phyloP scores from a whole-genome alignment of 495 filamentous ascomycete genomes.

The Stereocaulon alpinum region DNA sequence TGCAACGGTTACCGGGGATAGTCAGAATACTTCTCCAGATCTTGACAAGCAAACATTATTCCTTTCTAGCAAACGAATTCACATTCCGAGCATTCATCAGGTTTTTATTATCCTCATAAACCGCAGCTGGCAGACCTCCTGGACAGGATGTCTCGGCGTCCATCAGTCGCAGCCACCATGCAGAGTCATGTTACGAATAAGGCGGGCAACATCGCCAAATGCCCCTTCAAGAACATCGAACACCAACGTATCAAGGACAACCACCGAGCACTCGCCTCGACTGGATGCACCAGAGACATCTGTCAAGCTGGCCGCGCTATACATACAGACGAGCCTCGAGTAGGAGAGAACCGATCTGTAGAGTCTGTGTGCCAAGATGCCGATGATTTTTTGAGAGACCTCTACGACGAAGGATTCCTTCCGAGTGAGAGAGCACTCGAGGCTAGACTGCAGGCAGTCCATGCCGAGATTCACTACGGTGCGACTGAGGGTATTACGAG shows the following conservation, averaged over 20 bases:
- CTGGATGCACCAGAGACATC: slow-evolving; percentile 21
- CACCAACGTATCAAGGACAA: slow-evolving; percentile 1
- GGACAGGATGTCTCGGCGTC: neutral
- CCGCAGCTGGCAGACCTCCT: neutral
- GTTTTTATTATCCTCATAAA: neutral
- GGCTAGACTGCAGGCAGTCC: slow-evolving; percentile 15
- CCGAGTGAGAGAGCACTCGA: slow-evolving; percentile 10
- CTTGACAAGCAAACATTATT: too few relatives aligned
- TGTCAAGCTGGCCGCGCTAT: slow-evolving; percentile 23
- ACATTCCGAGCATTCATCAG: neutral
- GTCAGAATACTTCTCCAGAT: neutral
- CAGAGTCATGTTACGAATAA: neutral
- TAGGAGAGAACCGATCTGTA: slow-evolving; percentile 21
- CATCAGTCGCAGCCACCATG: neutral
- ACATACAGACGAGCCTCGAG: slow-evolving; percentile 21
- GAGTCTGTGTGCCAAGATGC: slow-evolving; percentile 20
- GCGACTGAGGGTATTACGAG: slow-evolving; percentile 11
- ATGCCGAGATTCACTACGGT: slow-evolving; percentile 13
- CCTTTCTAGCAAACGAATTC: too few relatives aligned
- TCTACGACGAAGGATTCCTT: slow-evolving; percentile 18
- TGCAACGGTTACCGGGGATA: too few relatives aligned
- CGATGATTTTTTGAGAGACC: slow-evolving; percentile 17
- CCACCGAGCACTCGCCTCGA: slow-evolving; percentile 15
- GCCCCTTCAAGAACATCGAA: neutral
- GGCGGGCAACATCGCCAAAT: neutral